phyloP scores from a whole-genome alignment of 1,139 yeast species.

The Lodderomyces orthopsilosis region DNA sequence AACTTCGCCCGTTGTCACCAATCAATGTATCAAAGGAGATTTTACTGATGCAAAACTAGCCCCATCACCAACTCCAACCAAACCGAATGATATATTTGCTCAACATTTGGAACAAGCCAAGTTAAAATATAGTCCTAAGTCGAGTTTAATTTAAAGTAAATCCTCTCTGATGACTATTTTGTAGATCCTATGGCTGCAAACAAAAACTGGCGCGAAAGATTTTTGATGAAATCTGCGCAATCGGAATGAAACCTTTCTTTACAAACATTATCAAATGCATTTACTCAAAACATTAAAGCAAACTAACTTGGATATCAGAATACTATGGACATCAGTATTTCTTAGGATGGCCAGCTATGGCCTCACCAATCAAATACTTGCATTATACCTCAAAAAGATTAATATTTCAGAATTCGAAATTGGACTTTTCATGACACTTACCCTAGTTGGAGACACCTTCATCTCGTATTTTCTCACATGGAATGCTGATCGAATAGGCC shows the following conservation, averaged over 20 bases:
- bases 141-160: not conserved
- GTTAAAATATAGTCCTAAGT: conserved; percentile 6
- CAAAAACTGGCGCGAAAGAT: too few relatives aligned
- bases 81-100: conserved; percentile 15
- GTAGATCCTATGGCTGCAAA: not conserved
- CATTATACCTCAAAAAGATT: conserved; percentile 60
- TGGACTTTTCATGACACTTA: conserved; percentile 81
- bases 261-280: conserved; percentile 24
- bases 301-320: conserved; percentile 51
- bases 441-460: conserved; percentile 75
- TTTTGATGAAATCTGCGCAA: too few relatives aligned
- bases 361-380: conserved; percentile 74
- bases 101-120: conserved; percentile 12
- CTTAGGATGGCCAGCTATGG: conserved; percentile 78
- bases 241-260: not conserved
- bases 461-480: conserved; percentile 73
- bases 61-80: conserved; percentile 8
- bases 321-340: conserved; percentile 71
- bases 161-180: too few relatives aligned
- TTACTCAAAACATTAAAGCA: conserved; percentile 23
- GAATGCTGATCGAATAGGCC: conserved; percentile 75
- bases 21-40: conserved; percentile 15
- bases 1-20: conserved; percentile 15
- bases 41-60: conserved; percentile 6
- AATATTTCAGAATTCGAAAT: conserved; percentile 56